Evolutionary conservation across 208 protist species (phyloP).

Genomic region (Trypanosoma cruzi): DNA sequence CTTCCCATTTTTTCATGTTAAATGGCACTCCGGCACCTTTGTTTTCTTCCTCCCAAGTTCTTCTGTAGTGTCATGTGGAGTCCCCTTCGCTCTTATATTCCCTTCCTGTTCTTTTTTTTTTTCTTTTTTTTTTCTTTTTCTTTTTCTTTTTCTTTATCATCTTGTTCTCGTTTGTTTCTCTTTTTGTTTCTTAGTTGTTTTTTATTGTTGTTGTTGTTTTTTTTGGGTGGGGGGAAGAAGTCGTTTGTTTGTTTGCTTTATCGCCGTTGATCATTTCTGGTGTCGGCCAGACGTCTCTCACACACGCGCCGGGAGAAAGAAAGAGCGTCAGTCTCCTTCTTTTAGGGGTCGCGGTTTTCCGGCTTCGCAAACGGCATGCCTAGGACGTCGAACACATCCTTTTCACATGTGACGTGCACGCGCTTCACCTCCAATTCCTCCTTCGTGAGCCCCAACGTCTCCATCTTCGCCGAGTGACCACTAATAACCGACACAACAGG

Average conservation of each 20-base stretch:
- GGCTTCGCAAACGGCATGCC: slow-evolving; percentile 87
- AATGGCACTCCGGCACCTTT: background rate
- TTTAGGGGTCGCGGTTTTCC: slow-evolving; percentile 86
- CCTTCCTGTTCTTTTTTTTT: slow-evolving; percentile 18
- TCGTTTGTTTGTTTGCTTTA: background rate
- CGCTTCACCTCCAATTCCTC: slow-evolving; percentile 86
- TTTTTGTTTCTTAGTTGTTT: slow-evolving; percentile 6
- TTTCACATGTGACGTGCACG: slow-evolving; percentile 73
- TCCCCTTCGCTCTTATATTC: slow-evolving; percentile 3
- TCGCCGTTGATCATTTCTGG: background rate
- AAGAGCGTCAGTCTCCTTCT: too few relatives aligned
- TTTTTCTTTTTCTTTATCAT: slow-evolving; percentile 7
- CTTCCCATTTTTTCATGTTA: background rate
- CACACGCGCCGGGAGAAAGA: background rate
- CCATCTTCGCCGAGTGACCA: slow-evolving; percentile 34
- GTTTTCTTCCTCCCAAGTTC: too few relatives aligned
- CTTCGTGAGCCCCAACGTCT: slow-evolving; percentile 82
- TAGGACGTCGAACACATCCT: slow-evolving; percentile 88
- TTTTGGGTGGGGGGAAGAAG: background rate
- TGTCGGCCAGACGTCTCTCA: background rate
- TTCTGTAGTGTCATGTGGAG: too few relatives aligned
- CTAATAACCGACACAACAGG: slow-evolving; percentile 29
- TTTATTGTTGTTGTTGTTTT: background rate
- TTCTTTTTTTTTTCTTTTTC: slow-evolving; percentile 3
- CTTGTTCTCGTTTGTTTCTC: slow-evolving; percentile 12